phyloP scores from a whole-genome alignment of 495 filamentous ascomycete genomes.

The Annulohypoxylon maeteangense region DNA sequence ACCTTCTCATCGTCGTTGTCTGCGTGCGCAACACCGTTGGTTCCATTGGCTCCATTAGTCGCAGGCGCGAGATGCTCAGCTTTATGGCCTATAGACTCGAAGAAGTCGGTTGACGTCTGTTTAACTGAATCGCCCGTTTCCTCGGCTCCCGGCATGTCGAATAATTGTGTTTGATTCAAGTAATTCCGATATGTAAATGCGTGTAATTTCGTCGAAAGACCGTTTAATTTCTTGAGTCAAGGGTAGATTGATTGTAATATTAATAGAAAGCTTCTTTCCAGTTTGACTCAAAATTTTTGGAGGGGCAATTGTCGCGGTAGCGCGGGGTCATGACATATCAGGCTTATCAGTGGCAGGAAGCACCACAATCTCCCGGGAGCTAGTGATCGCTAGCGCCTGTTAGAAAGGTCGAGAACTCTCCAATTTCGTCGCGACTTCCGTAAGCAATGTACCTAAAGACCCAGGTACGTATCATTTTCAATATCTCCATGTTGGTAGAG shows the following conservation, averaged over 20 bases:
- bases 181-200: background rate
- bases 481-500: background rate
- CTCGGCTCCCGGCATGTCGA: constrained; percentile 27
- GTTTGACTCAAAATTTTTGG: constrained; percentile 50
- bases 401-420: constrained; percentile 37
- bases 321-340: constrained; percentile 48
- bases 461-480: background rate
- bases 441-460: constrained; percentile 20
- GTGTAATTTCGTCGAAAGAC: background rate
- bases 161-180: background rate
- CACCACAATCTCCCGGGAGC: constrained; percentile 25
- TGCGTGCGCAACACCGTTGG: constrained; percentile 33
- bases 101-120: constrained; percentile 53
- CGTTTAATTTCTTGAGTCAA: background rate
- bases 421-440: background rate
- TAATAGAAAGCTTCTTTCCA: constrained; percentile 15
- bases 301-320: constrained; percentile 45
- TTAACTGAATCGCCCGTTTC: constrained; percentile 24
- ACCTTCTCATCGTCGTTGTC: constrained; percentile 64
- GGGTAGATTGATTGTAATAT: background rate
- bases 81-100: constrained; percentile 65
- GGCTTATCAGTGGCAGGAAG: constrained; percentile 26
- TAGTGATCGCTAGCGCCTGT: constrained; percentile 36
- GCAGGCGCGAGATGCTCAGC: constrained; percentile 57
- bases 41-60: constrained; percentile 45